Percentiles rank a stretch among this genome's conserved stretches.
These are phyloP conservation scores for Cardamine occulta DNA, from an alignment of 345 rosid species.

Conservation along the genomic window DNA sequence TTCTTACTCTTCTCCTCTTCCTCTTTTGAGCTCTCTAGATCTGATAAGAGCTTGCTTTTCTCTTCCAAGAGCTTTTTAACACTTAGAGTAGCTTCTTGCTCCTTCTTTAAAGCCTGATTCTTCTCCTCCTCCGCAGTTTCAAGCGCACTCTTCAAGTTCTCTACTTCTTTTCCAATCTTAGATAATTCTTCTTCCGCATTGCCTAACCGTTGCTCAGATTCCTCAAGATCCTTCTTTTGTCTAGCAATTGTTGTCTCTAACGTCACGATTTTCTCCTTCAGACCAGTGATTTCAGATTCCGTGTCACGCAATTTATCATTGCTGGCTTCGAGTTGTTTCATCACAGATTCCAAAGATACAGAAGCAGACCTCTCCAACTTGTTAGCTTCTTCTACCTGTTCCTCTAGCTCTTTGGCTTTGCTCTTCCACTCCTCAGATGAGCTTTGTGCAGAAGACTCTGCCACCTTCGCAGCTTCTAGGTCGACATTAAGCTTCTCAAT, in stretches of 20 bases:
- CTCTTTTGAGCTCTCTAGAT: slow-evolving; percentile 68
- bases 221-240: slow-evolving; percentile 74
- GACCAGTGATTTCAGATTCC: slow-evolving; percentile 60
- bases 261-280: slow-evolving; percentile 71
- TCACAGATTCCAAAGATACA: slow-evolving; percentile 76
- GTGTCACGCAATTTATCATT: slow-evolving; percentile 73
- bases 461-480: slow-evolving; percentile 83
- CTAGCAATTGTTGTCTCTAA: slow-evolving; percentile 72
- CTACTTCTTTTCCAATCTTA: slow-evolving; percentile 51
- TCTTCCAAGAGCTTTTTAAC: slow-evolving; percentile 73
- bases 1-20: slow-evolving; percentile 97
- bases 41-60: slow-evolving; percentile 70
- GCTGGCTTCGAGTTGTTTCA: slow-evolving; percentile 80
- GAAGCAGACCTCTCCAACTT: slow-evolving; percentile 85
- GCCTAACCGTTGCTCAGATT: slow-evolving; percentile 51
- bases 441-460: slow-evolving; percentile 80
- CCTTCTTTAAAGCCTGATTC: slow-evolving; percentile 66
- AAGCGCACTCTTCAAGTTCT: slow-evolving; percentile 62
- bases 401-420: slow-evolving; percentile 68
- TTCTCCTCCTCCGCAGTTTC: slow-evolving; percentile 73
- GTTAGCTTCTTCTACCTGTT: slow-evolving; percentile 60
- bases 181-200: slow-evolving; percentile 57
- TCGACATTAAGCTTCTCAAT: slow-evolving; percentile 80
- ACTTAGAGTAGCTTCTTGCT: slow-evolving; percentile 76
- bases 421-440: slow-evolving; percentile 73